Base-by-base conservation (phyloP, 202 grass and related monocot species). In the Panicum virgatum region DNA sequence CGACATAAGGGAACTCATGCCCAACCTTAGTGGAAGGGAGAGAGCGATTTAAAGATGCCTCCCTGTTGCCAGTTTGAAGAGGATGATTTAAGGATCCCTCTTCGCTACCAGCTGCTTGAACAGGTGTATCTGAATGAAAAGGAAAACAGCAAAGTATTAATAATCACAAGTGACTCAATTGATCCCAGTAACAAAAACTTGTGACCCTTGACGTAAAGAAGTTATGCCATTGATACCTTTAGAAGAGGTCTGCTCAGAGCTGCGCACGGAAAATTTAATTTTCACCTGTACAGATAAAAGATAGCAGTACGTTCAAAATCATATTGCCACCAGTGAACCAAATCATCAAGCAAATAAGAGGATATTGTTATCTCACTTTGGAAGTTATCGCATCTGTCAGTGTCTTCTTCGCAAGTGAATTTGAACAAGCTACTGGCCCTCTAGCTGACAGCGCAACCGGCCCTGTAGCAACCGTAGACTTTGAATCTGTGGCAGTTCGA, bases 211-310 rank as follows among this genome's bases (percentile, higher is more conserved):
- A 78, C 4, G 46, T 7, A 52, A 88, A 67, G n/a, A 80, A 69
- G 51, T 64, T 52, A 78, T 65, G 9, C 5, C 34, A 79, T 76
- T 73, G 82, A 87, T 52, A 98, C 90, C 95, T 93, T 88, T 90
- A 62, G 72, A 88, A 43, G 77, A 88, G 64, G 66, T 62, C 25
- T 69, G 66, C 59, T 51, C 70, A 16, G 79, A 75, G 23, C 81
- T 64, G 65, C 76, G 79, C 47, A 82, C 76, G 0, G 62, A 84
- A 66, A 83, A 76, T 79, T 88, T 90, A 62, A 78, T 93, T 64
- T 86, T 86, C 54, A 84, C 79, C 90, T 91, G 90, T 34, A 45
- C 32, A 74, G 15, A 69, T 23, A 50, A 19, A 13, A 77, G 19
- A 65, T 29, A 50, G 19, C 11, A 82, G 13, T 43, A 86, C 50